Conservation (phyloP, 257 asterid genomes). For the Jasminum sambac region DNA sequence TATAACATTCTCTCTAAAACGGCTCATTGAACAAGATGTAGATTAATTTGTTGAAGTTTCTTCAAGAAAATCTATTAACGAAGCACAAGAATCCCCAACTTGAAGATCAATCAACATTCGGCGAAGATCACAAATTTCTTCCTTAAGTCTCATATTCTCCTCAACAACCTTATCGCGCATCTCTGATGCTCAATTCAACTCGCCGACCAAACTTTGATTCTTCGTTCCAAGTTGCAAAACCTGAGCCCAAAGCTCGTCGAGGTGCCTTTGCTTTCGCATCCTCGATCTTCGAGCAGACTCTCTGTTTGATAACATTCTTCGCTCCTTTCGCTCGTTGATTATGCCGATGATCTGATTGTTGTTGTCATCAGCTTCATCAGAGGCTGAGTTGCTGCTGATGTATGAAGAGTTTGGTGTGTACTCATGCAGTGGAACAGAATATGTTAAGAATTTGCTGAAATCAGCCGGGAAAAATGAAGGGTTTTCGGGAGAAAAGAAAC, state of each 20-base stretch:
- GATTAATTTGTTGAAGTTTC: neutral
- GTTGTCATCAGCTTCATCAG: constrained; percentile 51
- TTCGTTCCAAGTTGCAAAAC: constrained; percentile 33
- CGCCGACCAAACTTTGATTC: constrained; percentile 35
- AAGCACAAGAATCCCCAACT: constrained; percentile 7
- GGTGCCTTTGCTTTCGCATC: constrained; percentile 64
- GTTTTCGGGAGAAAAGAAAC: constrained; percentile 8
- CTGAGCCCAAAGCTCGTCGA: constrained; percentile 54
- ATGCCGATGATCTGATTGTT: constrained; percentile 15
- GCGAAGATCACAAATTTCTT: constrained; percentile 36
- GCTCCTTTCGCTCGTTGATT: constrained; percentile 41
- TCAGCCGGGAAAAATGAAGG: constrained; percentile 21
- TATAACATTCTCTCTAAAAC: neutral
- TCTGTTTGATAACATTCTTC: constrained; percentile 63
- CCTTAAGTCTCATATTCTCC: constrained; percentile 46
- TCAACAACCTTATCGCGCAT: constrained; percentile 30
- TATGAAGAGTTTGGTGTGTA: constrained; percentile 17
- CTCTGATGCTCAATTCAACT: constrained; percentile 36
- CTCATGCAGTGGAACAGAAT: constrained; percentile 13
- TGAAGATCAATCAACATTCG: constrained; percentile 31
- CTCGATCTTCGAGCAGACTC: constrained; percentile 68
- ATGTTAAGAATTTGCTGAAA: constrained; percentile 9
- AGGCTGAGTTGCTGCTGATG: constrained; percentile 48
- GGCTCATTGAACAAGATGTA: neutral
- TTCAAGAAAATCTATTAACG: constrained; percentile 29